These are phyloP conservation scores for Lunularia cruciata DNA, from an alignment of 225 moss, liverwort and hornwort genomes.

Conservation along the genomic window DNA sequence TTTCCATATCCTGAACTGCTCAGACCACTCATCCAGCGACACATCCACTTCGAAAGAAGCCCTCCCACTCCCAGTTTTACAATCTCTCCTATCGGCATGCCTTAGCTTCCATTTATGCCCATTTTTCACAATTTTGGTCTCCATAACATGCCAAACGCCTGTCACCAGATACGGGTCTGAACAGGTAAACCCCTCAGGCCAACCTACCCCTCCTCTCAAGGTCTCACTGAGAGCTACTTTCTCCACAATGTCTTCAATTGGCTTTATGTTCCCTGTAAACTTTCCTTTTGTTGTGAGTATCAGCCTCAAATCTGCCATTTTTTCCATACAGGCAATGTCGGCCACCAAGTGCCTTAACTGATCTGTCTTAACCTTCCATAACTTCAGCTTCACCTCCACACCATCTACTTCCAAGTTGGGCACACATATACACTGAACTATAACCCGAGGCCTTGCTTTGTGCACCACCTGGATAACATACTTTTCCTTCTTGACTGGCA, in stretches of 20 bases:
- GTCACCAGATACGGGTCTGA: slow-evolving; percentile 23
- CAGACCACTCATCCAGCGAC: slow-evolving; percentile 9
- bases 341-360: slow-evolving; percentile 33
- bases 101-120: slow-evolving; percentile 31
- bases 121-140: slow-evolving; percentile 4
- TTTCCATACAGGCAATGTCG: slow-evolving; percentile 30
- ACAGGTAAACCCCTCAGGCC: slow-evolving; percentile 25
- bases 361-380: slow-evolving; percentile 23
- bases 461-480: slow-evolving; percentile 29
- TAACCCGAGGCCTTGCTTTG: slow-evolving; percentile 1
- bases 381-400: neutral
- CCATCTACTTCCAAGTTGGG: slow-evolving; percentile 3
- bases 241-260: slow-evolving; percentile 22
- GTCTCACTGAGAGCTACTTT: slow-evolving; percentile 16
- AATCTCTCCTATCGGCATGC: slow-evolving; percentile 21
- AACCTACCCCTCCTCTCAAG: slow-evolving; percentile 18
- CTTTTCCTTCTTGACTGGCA: slow-evolving; percentile 21
- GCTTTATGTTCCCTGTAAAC: slow-evolving; percentile 1
- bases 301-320: slow-evolving; percentile 23
- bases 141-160: slow-evolving; percentile 22
- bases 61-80: slow-evolving; percentile 7
- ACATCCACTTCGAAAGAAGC: slow-evolving; percentile 27
- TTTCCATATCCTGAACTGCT: slow-evolving; percentile 16
- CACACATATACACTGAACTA: slow-evolving; percentile 16
- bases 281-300: slow-evolving; percentile 30